Percentiles rank a stretch among this genome's conserved stretches.
Conservation (phyloP, 352 stramenopile genomes). For the Phytopythium kandeliae region DNA sequence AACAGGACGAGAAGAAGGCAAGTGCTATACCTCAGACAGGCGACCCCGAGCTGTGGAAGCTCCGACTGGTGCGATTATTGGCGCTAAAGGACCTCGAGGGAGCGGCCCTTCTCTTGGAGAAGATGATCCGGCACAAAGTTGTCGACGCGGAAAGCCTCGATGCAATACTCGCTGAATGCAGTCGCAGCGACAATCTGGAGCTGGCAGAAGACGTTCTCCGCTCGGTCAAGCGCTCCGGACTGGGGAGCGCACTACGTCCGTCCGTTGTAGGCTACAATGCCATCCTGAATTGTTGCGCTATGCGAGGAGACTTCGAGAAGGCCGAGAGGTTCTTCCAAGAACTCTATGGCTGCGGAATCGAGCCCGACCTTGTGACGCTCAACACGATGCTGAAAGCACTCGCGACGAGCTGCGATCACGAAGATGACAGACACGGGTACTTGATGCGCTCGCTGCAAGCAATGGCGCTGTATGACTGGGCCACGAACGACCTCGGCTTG, state of each 20-base stretch:
- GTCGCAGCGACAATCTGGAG: slow-evolving; percentile 20
- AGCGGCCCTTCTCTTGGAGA: slow-evolving; percentile 17
- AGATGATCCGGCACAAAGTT: slow-evolving; percentile 16
- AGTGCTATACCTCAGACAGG: background rate
- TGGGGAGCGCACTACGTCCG: background rate
- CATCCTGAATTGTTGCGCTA: slow-evolving; percentile 38
- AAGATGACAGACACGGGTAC: slow-evolving; percentile 4
- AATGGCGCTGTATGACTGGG: slow-evolving; percentile 28
- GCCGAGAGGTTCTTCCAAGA: slow-evolving; percentile 32
- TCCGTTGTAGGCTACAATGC: slow-evolving; percentile 31
- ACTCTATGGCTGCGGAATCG: slow-evolving; percentile 19
- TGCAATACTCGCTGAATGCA: slow-evolving; percentile 28
- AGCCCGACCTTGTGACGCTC: slow-evolving; percentile 34
- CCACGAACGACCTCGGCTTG: slow-evolving; percentile 18
- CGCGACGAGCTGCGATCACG: slow-evolving; percentile 10
- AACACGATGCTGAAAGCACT: slow-evolving; percentile 51
- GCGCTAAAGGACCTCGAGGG: background rate
- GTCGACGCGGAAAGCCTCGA: slow-evolving; percentile 28
- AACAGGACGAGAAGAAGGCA: background rate
- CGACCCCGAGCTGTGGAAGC: background rate
- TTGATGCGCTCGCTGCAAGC: slow-evolving; percentile 14
- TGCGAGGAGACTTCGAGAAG: slow-evolving; percentile 17
- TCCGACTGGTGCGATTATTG: background rate
- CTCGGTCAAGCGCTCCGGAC: slow-evolving; percentile 22
- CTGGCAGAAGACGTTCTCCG: slow-evolving; percentile 25